These are phyloP conservation scores for Dothistroma septosporum DNA, from an alignment of 2,329 filamentous ascomycete genomes.

Conservation along the genomic window DNA sequence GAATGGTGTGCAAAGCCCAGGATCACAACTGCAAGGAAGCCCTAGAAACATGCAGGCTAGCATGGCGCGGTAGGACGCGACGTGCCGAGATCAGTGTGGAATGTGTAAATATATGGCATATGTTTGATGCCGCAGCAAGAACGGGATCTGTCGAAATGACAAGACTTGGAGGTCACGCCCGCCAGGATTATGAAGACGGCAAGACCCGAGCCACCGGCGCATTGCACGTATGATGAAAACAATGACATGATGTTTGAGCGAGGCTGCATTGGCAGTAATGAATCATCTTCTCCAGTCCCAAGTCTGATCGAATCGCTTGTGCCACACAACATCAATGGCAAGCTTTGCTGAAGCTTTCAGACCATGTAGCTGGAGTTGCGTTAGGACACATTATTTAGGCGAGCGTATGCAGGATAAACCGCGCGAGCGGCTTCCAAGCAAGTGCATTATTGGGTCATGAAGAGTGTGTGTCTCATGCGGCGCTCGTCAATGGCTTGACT, in stretches of 20 bases:
- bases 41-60: slow-evolving; percentile 32
- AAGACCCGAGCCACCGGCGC: neutral
- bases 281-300: neutral
- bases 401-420: no score
- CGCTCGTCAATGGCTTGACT: no score
- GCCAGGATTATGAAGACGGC: neutral
- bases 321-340: neutral
- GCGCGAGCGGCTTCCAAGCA: no score
- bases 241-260: neutral
- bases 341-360: neutral
- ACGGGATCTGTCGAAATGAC: neutral
- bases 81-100: neutral
- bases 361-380: neutral
- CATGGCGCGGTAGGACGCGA: slow-evolving; percentile 24
- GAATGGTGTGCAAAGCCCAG: slow-evolving; percentile 32
- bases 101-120: neutral
- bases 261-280: neutral
- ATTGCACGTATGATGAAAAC: neutral
- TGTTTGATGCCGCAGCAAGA: neutral
- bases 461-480: no score
- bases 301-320: neutral
- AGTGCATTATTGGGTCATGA: no score
- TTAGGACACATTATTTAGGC: no score
- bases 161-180: neutral
- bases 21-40: slow-evolving; percentile 30